Conservation (phyloP, 768 basidiomycete species). For the Macrocybe gigantea region DNA sequence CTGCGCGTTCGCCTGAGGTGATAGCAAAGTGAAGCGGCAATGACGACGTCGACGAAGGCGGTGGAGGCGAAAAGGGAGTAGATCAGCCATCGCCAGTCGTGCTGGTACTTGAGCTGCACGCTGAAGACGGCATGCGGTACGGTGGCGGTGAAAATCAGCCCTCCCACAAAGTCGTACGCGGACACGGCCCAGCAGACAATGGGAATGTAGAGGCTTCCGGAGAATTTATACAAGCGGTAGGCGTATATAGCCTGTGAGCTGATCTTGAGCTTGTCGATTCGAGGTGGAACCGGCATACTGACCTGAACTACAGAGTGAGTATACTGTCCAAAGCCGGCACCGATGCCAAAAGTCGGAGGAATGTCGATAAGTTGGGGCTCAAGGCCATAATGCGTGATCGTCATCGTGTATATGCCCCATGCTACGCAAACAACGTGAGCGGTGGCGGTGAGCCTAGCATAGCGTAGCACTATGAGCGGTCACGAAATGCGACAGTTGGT, state of each 20-base stretch:
- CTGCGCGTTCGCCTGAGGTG: not conserved
- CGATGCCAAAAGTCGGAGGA: not conserved
- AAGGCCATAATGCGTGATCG: not conserved
- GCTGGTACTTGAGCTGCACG: not conserved
- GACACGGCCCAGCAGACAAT: not conserved
- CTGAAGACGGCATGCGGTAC: not conserved
- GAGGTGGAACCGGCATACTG: not conserved
- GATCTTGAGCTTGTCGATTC: not conserved
- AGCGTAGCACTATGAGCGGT: too few species aligned
- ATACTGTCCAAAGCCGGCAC: not conserved
- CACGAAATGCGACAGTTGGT: too few species aligned
- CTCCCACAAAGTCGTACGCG: not conserved
- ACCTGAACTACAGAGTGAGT: not conserved
- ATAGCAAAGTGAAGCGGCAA: not conserved
- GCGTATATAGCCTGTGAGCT: not conserved
- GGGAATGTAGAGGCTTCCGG: not conserved
- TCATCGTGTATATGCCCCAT: not conserved
- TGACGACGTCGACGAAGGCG: not conserved
- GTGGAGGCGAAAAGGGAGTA: not conserved
- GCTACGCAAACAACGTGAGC: not conserved
- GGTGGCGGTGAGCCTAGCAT: not conserved
- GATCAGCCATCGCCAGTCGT: not conserved
- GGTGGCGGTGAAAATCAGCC: not conserved
- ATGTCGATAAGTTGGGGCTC: not conserved
- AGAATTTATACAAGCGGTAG: not conserved